Conservation (phyloP, 208 protist genomes). For the Wallacemonas rigidus region DNA sequence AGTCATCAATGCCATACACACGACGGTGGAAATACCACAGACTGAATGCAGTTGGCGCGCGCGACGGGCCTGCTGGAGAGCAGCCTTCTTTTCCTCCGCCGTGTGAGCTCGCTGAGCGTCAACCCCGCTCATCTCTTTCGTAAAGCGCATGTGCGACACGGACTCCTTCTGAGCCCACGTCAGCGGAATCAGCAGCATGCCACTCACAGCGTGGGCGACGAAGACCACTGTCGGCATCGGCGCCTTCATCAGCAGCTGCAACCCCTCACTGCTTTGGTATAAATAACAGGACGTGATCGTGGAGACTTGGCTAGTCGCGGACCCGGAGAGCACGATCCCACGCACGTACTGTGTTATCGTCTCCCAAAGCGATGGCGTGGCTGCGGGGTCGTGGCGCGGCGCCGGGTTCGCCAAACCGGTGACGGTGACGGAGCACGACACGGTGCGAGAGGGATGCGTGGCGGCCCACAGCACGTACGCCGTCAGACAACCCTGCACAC, state of each 20-base stretch:
- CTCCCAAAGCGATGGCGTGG: background rate
- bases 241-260: conserved; percentile 34
- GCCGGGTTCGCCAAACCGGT: background rate
- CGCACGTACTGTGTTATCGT: background rate
- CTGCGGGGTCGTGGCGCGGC: no score
- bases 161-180: conserved; percentile 31
- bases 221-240: conserved; percentile 22
- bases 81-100: conserved; percentile 17
- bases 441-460: conserved; percentile 23
- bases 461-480: conserved; percentile 26
- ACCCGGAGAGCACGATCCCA: background rate
- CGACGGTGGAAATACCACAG: conserved; percentile 13
- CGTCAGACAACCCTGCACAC: conserved; percentile 17
- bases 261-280: conserved; percentile 29
- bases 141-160: conserved; percentile 26
- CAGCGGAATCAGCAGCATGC: conserved; percentile 28
- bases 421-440: conserved; percentile 19
- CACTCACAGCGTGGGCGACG: conserved; percentile 19
- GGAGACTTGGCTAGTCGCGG: background rate
- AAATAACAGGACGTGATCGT: conserved; percentile 21
- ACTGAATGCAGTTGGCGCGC: conserved; percentile 3
- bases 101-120: background rate
- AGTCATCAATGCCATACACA: conserved; percentile 10
- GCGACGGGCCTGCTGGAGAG: conserved; percentile 1
- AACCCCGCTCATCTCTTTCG: background rate